phyloP scores from a whole-genome alignment of 2,329 filamentous ascomycete genomes.

The Colletotrichum ledebouriae region DNA sequence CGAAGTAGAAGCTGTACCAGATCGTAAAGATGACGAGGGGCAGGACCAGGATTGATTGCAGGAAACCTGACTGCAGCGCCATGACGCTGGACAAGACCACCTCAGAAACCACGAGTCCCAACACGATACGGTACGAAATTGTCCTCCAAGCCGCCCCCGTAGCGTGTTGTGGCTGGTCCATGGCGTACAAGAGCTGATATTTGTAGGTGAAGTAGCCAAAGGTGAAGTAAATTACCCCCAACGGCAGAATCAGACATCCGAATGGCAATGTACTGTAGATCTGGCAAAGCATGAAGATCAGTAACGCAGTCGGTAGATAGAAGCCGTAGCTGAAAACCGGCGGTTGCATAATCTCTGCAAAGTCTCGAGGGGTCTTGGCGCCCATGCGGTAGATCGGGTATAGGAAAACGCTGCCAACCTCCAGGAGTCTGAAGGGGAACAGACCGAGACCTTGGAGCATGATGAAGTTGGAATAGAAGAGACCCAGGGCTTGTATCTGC shows the following conservation, averaged over 20 bases:
- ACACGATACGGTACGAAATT: slow-evolving; percentile 91
- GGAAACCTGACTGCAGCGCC: slow-evolving; percentile 79
- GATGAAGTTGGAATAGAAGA: slow-evolving; percentile 95
- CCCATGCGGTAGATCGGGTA: slow-evolving; percentile 84
- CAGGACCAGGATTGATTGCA: slow-evolving; percentile 77
- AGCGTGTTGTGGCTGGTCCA: slow-evolving; percentile 96
- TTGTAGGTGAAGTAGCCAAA: slow-evolving; percentile 94
- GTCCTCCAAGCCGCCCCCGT: slow-evolving; percentile 96
- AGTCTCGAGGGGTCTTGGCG: slow-evolving; percentile 91
- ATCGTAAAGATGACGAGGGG: slow-evolving; percentile 85
- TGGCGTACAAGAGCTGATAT: slow-evolving; percentile 96
- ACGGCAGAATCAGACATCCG: slow-evolving; percentile 84
- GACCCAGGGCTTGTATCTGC: slow-evolving; percentile 79
- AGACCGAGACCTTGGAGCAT: slow-evolving; percentile 94
- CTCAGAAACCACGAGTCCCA: slow-evolving; percentile 91
- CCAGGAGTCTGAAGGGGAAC: slow-evolving; percentile 90
- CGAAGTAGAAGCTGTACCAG: slow-evolving; percentile 91
- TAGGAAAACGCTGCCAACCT: slow-evolving; percentile 86
- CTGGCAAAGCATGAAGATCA: slow-evolving; percentile 94
- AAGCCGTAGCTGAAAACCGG: slow-evolving; percentile 96
- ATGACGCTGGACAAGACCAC: slow-evolving; percentile 91
- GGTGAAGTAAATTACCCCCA: slow-evolving; percentile 85
- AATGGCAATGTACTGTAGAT: slow-evolving; percentile 90
- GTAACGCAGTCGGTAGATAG: slow-evolving; percentile 90
- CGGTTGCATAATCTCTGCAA: slow-evolving; percentile 83